Base-by-base conservation (phyloP, 2,329 filamentous ascomycete species). In the Coniochaeta sp. region DNA sequence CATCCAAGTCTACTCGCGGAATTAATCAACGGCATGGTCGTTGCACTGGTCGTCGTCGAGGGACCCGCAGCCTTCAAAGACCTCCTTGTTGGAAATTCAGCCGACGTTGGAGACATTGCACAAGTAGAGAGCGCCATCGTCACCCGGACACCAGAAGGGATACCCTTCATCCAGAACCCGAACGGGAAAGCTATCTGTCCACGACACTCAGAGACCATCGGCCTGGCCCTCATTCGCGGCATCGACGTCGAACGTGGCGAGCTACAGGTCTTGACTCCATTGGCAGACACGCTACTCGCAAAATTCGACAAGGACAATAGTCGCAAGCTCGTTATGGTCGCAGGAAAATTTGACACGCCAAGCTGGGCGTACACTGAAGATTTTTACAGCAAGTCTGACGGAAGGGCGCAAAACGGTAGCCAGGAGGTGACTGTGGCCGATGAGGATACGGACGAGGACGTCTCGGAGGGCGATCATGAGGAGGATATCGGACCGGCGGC, bases 341-440 rank as follows among this genome's bases (percentile, higher is more conserved):
- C 86, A 59, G 89, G 89, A 2, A 87, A 83, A 64, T 84, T 89
- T 60, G 89, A 91, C 66, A 74, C 82, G 1, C 87, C 88, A 0
- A 84, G 79, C 3, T 91, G 88, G 87, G 85, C 86, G 1, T 89
- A 89, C 63, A 83, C 83, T 0, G 88, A 90, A 68, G 83, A 87
- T 38, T 65, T 86, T 17, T 80, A 85, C 64, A 66, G 71, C 34
- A 70, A 69, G 64, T 70, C 73, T 16, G 68, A 62, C 6, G 67
- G 67, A 34, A 61, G 56, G 24, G 68, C 65, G 16, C 58, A 1
- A 67, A 71, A 5, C 63, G 67, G 19, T 60, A 60, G 12, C 4
- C 55, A 76, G 8, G 67, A 64, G 11, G 67, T 71, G 33, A 73
- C 76, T 36, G 63, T 70, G 1, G 70, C 68, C 26, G 72, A 72